phyloP scores from a whole-genome alignment of 805 yeast genomes.

The Metschnikowia drakensbergensis region DNA sequence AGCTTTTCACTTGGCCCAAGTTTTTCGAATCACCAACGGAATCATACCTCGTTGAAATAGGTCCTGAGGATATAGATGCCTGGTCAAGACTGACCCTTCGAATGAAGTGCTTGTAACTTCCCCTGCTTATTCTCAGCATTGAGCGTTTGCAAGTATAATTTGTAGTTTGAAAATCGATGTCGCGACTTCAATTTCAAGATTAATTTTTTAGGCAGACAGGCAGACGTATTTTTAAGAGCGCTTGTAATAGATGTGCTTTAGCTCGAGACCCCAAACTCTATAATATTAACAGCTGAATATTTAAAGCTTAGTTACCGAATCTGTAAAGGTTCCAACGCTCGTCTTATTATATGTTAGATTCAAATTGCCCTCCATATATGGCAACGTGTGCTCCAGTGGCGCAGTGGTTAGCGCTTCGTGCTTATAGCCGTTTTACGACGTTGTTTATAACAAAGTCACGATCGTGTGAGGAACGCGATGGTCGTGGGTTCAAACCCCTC shows the following conservation, averaged over 20 bases:
- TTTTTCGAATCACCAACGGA: conserved; percentile 9
- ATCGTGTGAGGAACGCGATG: conserved; percentile 55
- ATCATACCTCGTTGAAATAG: conserved; percentile 6
- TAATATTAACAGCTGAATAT: no score
- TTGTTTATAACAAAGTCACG: conserved; percentile 46
- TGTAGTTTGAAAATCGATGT: background rate
- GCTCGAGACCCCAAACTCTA: no score
- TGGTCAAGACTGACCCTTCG: conserved; percentile 2
- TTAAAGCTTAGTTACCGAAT: no score
- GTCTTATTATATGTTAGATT: background rate
- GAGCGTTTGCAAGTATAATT: background rate
- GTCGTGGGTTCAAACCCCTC: conserved; percentile 55
- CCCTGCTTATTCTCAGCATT: background rate
- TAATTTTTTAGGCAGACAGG: background rate
- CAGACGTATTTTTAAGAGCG: background rate
- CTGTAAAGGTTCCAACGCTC: no score
- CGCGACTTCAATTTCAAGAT: conserved; percentile 1
- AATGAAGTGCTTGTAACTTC: background rate
- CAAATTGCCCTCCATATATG: background rate
- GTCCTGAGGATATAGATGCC: conserved; percentile 8
- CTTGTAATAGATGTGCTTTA: no score
- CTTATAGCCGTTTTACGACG: conserved; percentile 44
- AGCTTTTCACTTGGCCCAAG: conserved; percentile 14
- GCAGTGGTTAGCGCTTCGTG: conserved; percentile 56
- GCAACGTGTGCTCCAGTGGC: conserved; percentile 41